A percentile compares a stretch with the other conserved stretches of the same genome.
These are phyloP conservation scores for Tetrahymena borealis DNA, from an alignment of 73 alveolate species.

Conservation along the genomic window DNA sequence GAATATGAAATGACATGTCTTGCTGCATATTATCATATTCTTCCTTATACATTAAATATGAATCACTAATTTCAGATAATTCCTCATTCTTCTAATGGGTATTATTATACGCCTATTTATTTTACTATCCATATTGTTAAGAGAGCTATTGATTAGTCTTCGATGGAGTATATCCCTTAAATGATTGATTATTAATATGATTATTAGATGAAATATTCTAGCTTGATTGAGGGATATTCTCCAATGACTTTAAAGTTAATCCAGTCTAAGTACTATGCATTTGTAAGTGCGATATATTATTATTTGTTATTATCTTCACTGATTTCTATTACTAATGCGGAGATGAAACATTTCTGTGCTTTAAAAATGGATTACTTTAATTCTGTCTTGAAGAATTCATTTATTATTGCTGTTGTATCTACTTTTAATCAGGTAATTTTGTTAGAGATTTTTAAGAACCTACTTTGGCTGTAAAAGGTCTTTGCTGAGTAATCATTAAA, in stretches of 20 bases:
- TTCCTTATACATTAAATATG: background rate
- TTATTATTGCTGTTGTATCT: background rate
- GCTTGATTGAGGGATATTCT: background rate
- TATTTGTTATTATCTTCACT: background rate
- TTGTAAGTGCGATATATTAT: background rate
- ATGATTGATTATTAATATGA: background rate
- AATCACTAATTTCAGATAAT: background rate
- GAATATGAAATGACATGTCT: background rate
- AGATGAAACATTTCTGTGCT: background rate
- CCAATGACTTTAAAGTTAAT: background rate
- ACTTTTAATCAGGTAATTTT: background rate
- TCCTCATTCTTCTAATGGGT: background rate
- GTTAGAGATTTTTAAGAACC: background rate
- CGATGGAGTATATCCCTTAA: background rate
- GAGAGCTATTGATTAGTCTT: background rate
- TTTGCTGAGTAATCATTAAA: background rate
- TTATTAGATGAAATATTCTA: background rate
- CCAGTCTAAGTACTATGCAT: background rate
- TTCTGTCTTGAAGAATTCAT: background rate
- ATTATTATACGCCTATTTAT: background rate
- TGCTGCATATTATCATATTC: background rate
- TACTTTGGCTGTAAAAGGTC: background rate
- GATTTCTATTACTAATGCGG: background rate
- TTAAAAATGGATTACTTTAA: background rate
- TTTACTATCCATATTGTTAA: background rate